These are phyloP conservation scores for Vitis hybrid DNA, from an alignment of 177 flowering plant species.

Conservation along the genomic window DNA sequence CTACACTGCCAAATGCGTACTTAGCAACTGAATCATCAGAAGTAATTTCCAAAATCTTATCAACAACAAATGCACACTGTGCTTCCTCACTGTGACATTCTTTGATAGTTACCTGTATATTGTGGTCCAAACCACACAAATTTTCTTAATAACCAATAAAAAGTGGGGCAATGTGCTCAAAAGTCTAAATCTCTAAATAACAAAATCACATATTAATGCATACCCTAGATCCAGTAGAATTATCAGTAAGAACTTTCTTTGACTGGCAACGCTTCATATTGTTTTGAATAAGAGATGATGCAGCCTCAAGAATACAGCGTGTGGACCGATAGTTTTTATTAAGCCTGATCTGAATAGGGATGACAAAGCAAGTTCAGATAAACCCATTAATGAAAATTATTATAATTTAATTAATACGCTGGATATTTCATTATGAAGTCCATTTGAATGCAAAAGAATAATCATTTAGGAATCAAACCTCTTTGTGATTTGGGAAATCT, in stretches of 20 bases:
- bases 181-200: neutral
- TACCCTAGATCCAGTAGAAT: constrained; percentile 82
- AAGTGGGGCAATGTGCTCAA: neutral
- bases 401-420: neutral
- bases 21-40: constrained; percentile 43
- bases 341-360: constrained; percentile 60
- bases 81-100: constrained; percentile 87
- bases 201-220: neutral
- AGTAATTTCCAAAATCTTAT: constrained; percentile 69
- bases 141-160: constrained; percentile 1
- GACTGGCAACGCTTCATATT: constrained; percentile 63
- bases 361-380: neutral
- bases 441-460: neutral
- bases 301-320: constrained; percentile 89
- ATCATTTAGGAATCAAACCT: constrained; percentile 44
- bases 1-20: constrained; percentile 60
- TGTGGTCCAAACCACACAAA: constrained; percentile 7
- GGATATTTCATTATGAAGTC: neutral
- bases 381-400: neutral
- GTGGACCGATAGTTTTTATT: constrained; percentile 89
- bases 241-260: constrained; percentile 71
- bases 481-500: constrained; percentile 76
- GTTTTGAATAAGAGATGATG: constrained; percentile 76
- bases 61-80: constrained; percentile 88
- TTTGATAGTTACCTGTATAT: constrained; percentile 63